A percentile compares a stretch with the other conserved stretches of the same genome.
Conservation (phyloP, 331 rosid genomes). For the Malus hybrid region DNA sequence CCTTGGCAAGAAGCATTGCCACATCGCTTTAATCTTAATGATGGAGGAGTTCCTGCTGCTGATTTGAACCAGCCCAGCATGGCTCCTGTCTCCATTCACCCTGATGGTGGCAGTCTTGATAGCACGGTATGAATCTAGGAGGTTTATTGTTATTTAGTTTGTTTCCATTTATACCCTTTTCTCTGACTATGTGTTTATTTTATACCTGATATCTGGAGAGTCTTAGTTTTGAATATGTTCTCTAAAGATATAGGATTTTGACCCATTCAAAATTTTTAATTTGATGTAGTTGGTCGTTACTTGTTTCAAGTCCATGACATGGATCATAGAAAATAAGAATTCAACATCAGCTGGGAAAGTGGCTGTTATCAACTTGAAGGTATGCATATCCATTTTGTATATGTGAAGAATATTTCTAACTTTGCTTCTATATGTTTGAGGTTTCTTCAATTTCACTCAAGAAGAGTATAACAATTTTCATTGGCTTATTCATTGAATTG, state of each 20-base stretch:
- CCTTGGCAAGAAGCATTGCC: conserved; percentile 49
- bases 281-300: conserved; percentile 57
- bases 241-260: neutral
- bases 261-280: conserved; percentile 1
- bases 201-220: neutral
- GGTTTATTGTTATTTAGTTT: neutral
- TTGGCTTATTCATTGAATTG: too few relatives aligned
- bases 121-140: conserved; percentile 39
- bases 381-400: conserved; percentile 3
- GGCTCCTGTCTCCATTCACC: conserved; percentile 53
- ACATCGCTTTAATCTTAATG: conserved; percentile 50
- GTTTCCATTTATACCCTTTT: too few relatives aligned
- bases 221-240: neutral
- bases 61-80: conserved; percentile 43
- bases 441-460: neutral
- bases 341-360: conserved; percentile 42
- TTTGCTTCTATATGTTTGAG: neutral
- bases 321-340: conserved; percentile 62
- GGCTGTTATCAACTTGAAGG: conserved; percentile 71
- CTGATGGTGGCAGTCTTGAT: conserved; percentile 41
- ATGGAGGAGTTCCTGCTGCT: conserved; percentile 46
- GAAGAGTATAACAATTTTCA: too few relatives aligned
- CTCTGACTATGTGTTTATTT: neutral
- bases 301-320: conserved; percentile 72
- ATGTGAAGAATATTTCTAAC: neutral